Percentiles rank a stretch among this genome's conserved stretches.
Evolutionary conservation across 306 rosid genomes (phyloP).

Genomic region (Geum urbanum): DNA sequence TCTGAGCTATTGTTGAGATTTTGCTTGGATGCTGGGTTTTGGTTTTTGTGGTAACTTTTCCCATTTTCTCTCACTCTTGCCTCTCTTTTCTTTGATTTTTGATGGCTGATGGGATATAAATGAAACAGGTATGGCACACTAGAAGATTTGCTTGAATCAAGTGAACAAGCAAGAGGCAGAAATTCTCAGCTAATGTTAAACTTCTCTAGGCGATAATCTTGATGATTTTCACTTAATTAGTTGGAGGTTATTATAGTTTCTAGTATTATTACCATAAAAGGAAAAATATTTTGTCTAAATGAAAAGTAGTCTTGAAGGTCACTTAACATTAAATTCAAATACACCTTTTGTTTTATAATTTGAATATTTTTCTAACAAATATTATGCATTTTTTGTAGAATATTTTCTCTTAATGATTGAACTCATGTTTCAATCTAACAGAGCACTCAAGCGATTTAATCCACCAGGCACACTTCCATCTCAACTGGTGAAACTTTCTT

Average conservation of each 20-base stretch:
- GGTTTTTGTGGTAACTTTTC: no score
- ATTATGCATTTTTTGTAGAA: background rate
- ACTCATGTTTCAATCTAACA: constrained; percentile 19
- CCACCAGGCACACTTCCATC: constrained; percentile 83
- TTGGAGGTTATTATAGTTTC: constrained; percentile 11
- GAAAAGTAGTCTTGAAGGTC: background rate
- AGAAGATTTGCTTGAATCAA: no score
- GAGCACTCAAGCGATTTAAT: constrained; percentile 46
- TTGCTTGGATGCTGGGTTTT: no score
- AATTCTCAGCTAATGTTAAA: background rate
- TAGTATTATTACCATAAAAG: background rate
- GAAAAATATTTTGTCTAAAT: background rate
- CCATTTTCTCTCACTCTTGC: no score
- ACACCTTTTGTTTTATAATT: no score
- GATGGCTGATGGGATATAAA: no score
- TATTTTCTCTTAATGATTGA: background rate
- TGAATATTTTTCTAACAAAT: no score
- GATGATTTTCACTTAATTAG: constrained; percentile 1
- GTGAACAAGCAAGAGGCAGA: background rate
- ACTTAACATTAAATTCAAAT: background rate
- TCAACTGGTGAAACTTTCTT: constrained; percentile 11
- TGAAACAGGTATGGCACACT: no score
- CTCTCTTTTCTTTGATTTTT: no score
- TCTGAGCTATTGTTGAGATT: no score
- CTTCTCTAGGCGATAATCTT: background rate